Conservation (phyloP, 1,139 yeast genomes). For the Debaryomyces psychrophilus region DNA sequence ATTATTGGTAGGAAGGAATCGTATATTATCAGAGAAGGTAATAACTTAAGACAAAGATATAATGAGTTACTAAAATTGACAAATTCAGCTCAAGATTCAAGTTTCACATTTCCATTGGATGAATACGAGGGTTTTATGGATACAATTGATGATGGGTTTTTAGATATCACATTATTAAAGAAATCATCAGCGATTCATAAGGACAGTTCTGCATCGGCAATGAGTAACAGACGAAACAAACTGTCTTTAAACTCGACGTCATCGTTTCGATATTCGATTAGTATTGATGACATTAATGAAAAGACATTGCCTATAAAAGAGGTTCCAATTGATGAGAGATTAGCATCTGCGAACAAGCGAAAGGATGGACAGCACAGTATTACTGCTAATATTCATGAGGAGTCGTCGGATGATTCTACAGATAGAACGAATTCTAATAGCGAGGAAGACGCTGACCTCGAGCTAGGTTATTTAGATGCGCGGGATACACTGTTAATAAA, state of each 20-base stretch:
- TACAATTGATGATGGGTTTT: conserved; percentile 62
- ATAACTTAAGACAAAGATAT: conserved; percentile 35
- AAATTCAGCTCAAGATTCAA: conserved; percentile 25
- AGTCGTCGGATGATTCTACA: conserved; percentile 25
- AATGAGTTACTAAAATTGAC: conserved; percentile 29
- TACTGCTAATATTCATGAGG: conserved; percentile 11
- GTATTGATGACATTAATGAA: neutral
- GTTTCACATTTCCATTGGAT: conserved; percentile 44
- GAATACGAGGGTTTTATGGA: conserved; percentile 50
- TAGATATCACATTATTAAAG: conserved; percentile 58
- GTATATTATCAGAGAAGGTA: conserved; percentile 47
- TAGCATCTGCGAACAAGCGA: neutral
- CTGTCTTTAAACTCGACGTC: conserved; percentile 2
- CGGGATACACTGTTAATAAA: conserved; percentile 23
- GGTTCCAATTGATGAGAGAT: conserved; percentile 1
- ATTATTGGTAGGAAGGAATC: conserved; percentile 68
- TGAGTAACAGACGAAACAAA: conserved; percentile 4
- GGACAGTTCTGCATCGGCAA: conserved; percentile 11
- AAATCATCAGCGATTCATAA: conserved; percentile 39
- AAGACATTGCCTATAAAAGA: neutral
- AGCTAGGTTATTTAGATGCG: conserved; percentile 33
- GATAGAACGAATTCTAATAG: conserved; percentile 26
- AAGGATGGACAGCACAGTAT: neutral
- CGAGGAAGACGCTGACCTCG: conserved; percentile 28
- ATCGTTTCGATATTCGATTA: conserved; percentile 5